These are phyloP conservation scores for Albugo laibachii DNA, from an alignment of 352 stramenopile genomes.

Conservation along the genomic window DNA sequence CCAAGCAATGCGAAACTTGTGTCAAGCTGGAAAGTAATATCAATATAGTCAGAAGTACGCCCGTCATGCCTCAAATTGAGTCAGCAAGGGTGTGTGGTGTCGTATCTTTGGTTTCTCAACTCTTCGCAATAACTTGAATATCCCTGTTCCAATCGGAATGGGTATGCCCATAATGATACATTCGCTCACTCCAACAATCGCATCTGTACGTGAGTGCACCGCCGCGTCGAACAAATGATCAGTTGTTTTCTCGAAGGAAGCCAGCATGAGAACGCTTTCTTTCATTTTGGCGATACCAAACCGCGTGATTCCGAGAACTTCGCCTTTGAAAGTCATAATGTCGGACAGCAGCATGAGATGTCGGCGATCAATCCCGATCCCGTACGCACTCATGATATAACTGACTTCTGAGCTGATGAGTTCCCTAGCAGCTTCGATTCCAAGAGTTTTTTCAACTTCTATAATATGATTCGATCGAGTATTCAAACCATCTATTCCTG, in stretches of 20 bases:
- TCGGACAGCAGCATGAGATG: conserved; percentile 98
- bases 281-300: conserved; percentile 99
- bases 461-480: conserved; percentile 99
- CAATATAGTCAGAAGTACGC: too few species aligned
- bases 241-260: conserved; percentile 98
- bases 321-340: conserved; percentile 99
- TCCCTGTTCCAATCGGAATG: conserved; percentile 93
- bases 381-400: conserved; percentile 98
- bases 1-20: too few species aligned
- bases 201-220: conserved; percentile 92
- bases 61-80: too few species aligned
- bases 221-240: conserved; percentile 99
- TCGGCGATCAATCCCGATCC: conserved; percentile 96
- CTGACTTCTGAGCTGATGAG: conserved; percentile 95
- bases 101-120: conserved; percentile 37
- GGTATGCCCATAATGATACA: conserved; percentile 99
- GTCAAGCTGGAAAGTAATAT: too few species aligned
- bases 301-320: conserved; percentile 79
- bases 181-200: conserved; percentile 97
- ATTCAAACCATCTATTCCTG: conserved; percentile 89
- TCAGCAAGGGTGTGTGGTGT: too few species aligned
- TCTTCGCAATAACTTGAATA: conserved; percentile 91
- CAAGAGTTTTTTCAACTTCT: conserved; percentile 90
- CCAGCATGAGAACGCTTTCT: conserved; percentile 98
- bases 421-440: conserved; percentile 95